Conservation (phyloP, 257 asterid genomes). For the Plantago ovata region DNA sequence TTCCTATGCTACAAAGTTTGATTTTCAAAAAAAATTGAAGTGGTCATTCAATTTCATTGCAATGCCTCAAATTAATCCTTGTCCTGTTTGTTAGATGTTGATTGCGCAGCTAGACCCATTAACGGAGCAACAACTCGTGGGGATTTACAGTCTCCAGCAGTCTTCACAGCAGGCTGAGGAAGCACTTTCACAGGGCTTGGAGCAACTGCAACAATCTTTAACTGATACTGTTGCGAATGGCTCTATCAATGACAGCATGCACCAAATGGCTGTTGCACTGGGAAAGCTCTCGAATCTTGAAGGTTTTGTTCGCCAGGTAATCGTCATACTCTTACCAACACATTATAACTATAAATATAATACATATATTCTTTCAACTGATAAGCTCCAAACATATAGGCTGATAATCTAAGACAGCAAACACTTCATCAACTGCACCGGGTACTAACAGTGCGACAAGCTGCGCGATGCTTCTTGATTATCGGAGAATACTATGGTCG, state of each 20-base stretch:
- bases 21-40: neutral
- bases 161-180: conserved; percentile 92
- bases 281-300: conserved; percentile 82
- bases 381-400: conserved; percentile 37
- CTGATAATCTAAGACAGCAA: conserved; percentile 88
- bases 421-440: conserved; percentile 78
- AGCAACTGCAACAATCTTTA: conserved; percentile 80
- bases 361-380: neutral
- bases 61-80: neutral
- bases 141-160: conserved; percentile 84
- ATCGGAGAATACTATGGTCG: conserved; percentile 92
- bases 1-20: neutral
- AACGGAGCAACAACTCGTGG: conserved; percentile 88
- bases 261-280: conserved; percentile 86
- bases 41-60: neutral
- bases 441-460: conserved; percentile 76
- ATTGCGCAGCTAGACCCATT: conserved; percentile 71
- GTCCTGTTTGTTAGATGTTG: conserved; percentile 49
- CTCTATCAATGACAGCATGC: conserved; percentile 66
- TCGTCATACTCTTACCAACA: neutral
- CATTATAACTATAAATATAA: neutral
- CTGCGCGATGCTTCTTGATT: conserved; percentile 74
- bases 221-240: conserved; percentile 58
- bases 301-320: conserved; percentile 89
- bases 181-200: conserved; percentile 88